A percentile compares a stretch with the other conserved stretches of the same genome.
Evolutionary conservation across 345 rosid genomes (phyloP).

Genomic region (Gossypium ekmanianum): DNA sequence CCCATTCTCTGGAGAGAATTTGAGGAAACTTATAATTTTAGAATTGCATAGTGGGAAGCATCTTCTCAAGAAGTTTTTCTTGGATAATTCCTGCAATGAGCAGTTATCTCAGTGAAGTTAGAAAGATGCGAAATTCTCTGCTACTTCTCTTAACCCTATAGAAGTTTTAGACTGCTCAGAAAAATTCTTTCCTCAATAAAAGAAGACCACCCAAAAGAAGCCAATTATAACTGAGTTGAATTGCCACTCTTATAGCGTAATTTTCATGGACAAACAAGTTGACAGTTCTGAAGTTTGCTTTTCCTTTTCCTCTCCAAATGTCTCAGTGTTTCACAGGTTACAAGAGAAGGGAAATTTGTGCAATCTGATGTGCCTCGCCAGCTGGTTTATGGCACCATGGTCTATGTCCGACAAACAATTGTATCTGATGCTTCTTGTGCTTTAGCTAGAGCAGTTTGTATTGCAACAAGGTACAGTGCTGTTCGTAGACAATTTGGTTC

Average conservation of each 20-base stretch:
- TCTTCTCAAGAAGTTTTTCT: conserved; percentile 6
- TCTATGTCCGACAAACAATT: conserved; percentile 77
- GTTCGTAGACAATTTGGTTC: conserved; percentile 97
- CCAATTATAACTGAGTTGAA: background rate
- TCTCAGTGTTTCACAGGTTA: conserved; percentile 80
- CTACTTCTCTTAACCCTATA: background rate
- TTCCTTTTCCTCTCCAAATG: conserved; percentile 17
- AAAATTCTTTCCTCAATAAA: background rate
- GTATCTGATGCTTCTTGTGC: conserved; percentile 87
- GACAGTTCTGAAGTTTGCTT: conserved; percentile 24
- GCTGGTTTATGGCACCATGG: conserved; percentile 95
- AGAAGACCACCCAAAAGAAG: background rate
- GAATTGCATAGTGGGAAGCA: background rate
- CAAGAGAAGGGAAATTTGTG: conserved; percentile 77
- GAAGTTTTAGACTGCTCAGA: background rate
- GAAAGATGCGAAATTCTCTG: background rate
- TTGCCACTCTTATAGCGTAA: background rate
- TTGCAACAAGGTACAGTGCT: conserved; percentile 95
- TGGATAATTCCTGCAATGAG: background rate
- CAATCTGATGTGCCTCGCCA: conserved; percentile 86
- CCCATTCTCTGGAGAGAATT: background rate
- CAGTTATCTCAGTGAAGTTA: background rate
- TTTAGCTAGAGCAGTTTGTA: conserved; percentile 87
- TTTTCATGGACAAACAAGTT: conserved; percentile 8
- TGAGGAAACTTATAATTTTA: background rate